Evolutionary conservation across 306 rosid species (phyloP).

Genomic region (Fragaria vesca): DNA sequence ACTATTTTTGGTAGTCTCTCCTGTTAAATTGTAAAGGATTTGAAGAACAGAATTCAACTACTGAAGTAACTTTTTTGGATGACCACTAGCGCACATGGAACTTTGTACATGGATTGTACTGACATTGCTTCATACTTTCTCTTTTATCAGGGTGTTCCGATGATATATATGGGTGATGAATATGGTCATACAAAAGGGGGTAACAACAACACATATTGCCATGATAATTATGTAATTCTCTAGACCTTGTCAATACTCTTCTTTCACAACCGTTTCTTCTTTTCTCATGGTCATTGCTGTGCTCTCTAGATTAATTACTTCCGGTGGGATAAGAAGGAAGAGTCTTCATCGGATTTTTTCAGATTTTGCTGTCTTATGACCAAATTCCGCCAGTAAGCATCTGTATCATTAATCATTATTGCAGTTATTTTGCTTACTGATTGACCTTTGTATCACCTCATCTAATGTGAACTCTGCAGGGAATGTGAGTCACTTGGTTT

Average conservation of each 20-base stretch:
- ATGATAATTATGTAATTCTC: constrained; percentile 77
- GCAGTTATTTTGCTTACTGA: constrained; percentile 8
- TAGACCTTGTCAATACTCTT: constrained; percentile 22
- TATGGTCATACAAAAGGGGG: constrained; percentile 98
- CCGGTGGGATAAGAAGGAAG: constrained; percentile 88
- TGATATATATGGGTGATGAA: constrained; percentile 97
- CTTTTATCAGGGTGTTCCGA: constrained; percentile 80
- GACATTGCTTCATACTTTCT: constrained; percentile 8
- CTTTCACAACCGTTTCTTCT: constrained; percentile 17
- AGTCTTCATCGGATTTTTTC: constrained; percentile 65
- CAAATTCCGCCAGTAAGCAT: constrained; percentile 66
- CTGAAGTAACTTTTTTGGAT: not conserved
- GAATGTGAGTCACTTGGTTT: constrained; percentile 88
- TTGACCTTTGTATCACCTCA: not conserved
- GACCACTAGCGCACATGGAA: not conserved
- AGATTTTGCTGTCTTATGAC: constrained; percentile 84
- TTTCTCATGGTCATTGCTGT: constrained; percentile 19
- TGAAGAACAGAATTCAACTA: not conserved
- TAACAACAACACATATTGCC: constrained; percentile 97
- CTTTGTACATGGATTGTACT: constrained; percentile 13
- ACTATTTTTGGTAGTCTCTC: not conserved
- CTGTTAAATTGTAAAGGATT: not conserved
- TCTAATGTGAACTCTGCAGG: constrained; percentile 40
- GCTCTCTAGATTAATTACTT: constrained; percentile 77
- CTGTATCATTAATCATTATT: constrained; percentile 7